A percentile compares a stretch with the other conserved stretches of the same genome.
phyloP scores from a whole-genome alignment of 129 eudicot genomes.

The Artemisia argyi region DNA sequence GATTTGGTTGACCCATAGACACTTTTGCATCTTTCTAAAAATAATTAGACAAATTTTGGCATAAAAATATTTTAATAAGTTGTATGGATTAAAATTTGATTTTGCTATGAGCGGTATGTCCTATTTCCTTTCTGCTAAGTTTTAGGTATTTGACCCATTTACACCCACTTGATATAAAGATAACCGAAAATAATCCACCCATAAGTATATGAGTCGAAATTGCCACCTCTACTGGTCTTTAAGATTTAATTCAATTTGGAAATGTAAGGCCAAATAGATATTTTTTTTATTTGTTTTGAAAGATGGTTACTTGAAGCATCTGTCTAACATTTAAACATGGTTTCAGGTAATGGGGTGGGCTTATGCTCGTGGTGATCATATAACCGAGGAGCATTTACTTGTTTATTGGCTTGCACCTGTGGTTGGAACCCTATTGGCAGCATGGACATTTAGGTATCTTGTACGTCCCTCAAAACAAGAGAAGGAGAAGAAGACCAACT shows the following conservation, averaged over 20 bases:
- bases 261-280: not conserved
- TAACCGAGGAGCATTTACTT: conserved; percentile 71
- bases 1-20: too few species aligned
- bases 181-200: not conserved
- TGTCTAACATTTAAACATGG: not conserved
- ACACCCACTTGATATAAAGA: not conserved
- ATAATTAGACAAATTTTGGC: too few species aligned
- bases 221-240: not conserved
- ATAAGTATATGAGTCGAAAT: not conserved
- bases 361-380: conserved; percentile 82
- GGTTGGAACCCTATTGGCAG: conserved; percentile 66
- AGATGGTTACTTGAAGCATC: conserved; percentile 5
- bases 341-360: conserved; percentile 96
- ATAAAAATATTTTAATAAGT: too few species aligned
- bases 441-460: conserved; percentile 55
- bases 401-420: conserved; percentile 93
- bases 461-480: conserved; percentile 37
- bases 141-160: not conserved
- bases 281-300: not conserved
- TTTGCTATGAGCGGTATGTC: too few species aligned
- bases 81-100: too few species aligned
- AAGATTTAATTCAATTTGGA: not conserved
- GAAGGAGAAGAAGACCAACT: conserved; percentile 43
- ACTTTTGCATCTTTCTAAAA: too few species aligned
- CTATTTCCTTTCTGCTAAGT: too few species aligned